Conservation (phyloP, 129 eudicot genomes). For the Chrysanthemum seticuspe region DNA sequence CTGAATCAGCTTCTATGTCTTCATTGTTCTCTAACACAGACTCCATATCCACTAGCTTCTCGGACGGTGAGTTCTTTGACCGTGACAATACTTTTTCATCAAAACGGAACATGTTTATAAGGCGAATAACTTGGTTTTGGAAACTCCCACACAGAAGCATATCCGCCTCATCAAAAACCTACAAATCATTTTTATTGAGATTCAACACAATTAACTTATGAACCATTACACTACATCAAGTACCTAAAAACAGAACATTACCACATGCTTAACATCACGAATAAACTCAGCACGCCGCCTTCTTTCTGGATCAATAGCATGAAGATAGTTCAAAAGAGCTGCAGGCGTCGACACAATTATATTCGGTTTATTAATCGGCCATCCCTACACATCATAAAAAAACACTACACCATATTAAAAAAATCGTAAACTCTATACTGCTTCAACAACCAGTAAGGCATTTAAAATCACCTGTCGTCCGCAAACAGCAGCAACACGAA, state of each 20-base stretch:
- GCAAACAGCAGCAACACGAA: slow-evolving; percentile 74
- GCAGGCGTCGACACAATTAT: slow-evolving; percentile 94
- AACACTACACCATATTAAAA: not conserved
- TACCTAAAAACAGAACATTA: slow-evolving; percentile 22
- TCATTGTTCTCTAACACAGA: slow-evolving; percentile 45
- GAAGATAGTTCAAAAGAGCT: slow-evolving; percentile 82
- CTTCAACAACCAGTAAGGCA: too few relatives aligned
- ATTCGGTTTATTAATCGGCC: slow-evolving; percentile 74
- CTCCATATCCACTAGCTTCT: slow-evolving; percentile 27
- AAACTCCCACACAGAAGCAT: slow-evolving; percentile 93
- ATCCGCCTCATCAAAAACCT: slow-evolving; percentile 99
- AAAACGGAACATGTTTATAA: slow-evolving; percentile 90
- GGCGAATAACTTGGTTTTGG: slow-evolving; percentile 95
- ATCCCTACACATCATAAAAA: slow-evolving; percentile 50
- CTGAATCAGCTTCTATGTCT: slow-evolving; percentile 25
- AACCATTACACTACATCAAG: not conserved
- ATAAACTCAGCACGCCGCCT: slow-evolving; percentile 61
- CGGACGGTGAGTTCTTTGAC: slow-evolving; percentile 34
- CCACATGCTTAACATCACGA: slow-evolving; percentile 88
- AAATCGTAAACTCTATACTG: too few relatives aligned
- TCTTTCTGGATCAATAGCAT: slow-evolving; percentile 76
- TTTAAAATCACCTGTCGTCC: slow-evolving; percentile 67
- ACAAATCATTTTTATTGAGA: slow-evolving; percentile 9
- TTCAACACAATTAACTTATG: not conserved
- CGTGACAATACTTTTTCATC: slow-evolving; percentile 89